phyloP scores from a whole-genome alignment of 2,329 filamentous ascomycete species.

The Ophiocordyceps robertsii region DNA sequence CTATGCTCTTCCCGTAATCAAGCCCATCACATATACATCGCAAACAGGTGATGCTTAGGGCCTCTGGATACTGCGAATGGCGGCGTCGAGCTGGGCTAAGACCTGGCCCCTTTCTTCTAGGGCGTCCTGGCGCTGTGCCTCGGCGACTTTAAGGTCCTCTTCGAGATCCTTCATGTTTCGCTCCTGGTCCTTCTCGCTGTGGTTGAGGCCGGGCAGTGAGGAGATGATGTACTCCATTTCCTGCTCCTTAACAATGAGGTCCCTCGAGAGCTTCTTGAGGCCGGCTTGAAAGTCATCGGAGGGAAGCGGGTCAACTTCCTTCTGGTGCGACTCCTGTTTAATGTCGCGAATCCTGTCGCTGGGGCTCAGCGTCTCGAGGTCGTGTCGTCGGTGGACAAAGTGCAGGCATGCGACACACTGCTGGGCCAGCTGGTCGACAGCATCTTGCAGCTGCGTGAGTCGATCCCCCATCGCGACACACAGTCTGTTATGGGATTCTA shows the following conservation, averaged over 20 bases:
- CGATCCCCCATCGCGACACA: constrained; percentile 57
- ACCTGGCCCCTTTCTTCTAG: constrained; percentile 51
- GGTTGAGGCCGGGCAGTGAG: constrained; percentile 62
- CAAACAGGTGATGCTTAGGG: constrained; percentile 25
- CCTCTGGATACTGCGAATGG: constrained; percentile 46
- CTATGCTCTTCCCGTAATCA: constrained; percentile 8
- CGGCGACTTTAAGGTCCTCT: constrained; percentile 49
- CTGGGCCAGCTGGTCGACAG: constrained; percentile 63
- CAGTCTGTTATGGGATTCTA: too few relatives aligned
- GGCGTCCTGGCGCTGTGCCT: constrained; percentile 48
- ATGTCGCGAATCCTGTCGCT: constrained; percentile 46
- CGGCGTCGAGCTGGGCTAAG: constrained; percentile 43
- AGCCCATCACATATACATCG: not conserved
- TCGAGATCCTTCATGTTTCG: constrained; percentile 51
- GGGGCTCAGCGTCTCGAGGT: constrained; percentile 44
- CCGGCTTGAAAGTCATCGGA: constrained; percentile 52
- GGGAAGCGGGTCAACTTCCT: constrained; percentile 48
- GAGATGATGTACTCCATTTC: constrained; percentile 70
- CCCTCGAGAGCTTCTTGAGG: constrained; percentile 59
- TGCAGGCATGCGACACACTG: constrained; percentile 56
- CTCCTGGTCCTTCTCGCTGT: constrained; percentile 65
- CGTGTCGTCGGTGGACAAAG: constrained; percentile 56
- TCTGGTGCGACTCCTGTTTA: constrained; percentile 37
- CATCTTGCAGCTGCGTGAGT: constrained; percentile 74
- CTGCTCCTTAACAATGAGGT: constrained; percentile 68